Base-by-base conservation (phyloP, 2,329 filamentous ascomycete genomes). In the Pseudophaeomoniella oleicola region DNA sequence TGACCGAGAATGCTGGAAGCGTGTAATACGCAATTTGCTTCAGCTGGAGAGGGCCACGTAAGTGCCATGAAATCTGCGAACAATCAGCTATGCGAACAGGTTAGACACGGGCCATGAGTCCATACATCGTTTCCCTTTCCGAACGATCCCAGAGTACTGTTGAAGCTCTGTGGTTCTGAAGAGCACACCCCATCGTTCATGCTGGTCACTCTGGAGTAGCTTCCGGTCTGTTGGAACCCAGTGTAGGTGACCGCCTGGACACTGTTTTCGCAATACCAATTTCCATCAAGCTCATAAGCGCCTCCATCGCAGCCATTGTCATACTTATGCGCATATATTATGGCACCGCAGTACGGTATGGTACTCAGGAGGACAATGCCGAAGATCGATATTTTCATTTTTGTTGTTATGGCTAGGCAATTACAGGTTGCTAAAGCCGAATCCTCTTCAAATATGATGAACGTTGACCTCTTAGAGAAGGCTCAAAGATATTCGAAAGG, bases 121-220 rank as follows among this genome's bases (percentile, higher is more conserved):
- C 72, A 57, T 60, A 84, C 80, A 60, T 80, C 79, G 52, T 81
- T 75, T 42, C 81, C 67, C 19, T 84, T 64, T 4, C 81, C 81
- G 17, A 77, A 70, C 36, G 83, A 59, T 30, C 69, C 62, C 11
- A 80, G 22, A 6, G 22, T 79, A 9, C 57, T 34, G 34, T 46
- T 63, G 50, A 75, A 85, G 1, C 54, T 39, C 41, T 68, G 59
- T 12, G 65, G 57, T 27, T 63, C 53, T 43, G 64, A 72, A 4
- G 57, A 47, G 55, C 81, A 86, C 14, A 60, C 49, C 5, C 66
- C 67, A 12, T 61, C 47, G 41, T 70, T 62, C 72, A 86, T 82
- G 37, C 51, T 48, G 16, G 65, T 71, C 22, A 86, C 69, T 37
- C 69, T 67, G 40, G 80, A 67, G 62, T 83, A 87, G 32, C 59